Conservation (phyloP, 2,329 filamentous ascomycete genomes). For the Alternaria consortialis region DNA sequence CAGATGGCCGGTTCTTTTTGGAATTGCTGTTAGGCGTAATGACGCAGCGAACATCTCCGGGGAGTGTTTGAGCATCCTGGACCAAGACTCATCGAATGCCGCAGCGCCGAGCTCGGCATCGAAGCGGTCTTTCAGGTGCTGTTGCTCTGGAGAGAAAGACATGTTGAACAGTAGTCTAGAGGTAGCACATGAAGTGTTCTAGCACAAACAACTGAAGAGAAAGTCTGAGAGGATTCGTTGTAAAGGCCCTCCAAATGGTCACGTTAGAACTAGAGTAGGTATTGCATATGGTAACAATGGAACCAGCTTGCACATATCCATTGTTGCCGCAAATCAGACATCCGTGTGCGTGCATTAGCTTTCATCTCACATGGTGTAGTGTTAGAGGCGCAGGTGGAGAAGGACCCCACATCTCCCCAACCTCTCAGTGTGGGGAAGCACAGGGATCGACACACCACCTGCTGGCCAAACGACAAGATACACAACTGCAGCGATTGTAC, state of each 20-base stretch:
- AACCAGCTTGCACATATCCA: background rate
- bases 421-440: slow-evolving; percentile 15
- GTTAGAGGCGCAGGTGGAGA: slow-evolving; percentile 11
- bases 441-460: background rate
- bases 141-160: slow-evolving; percentile 32
- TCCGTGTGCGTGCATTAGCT: background rate
- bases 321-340: background rate
- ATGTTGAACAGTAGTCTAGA: slow-evolving; percentile 7
- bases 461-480: background rate
- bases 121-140: slow-evolving; percentile 35
- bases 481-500: background rate
- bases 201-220: background rate
- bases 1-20: slow-evolving; percentile 47
- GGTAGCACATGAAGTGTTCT: too few relatives aligned
- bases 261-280: background rate
- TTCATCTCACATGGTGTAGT: background rate
- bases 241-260: too few relatives aligned
- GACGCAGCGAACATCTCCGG: slow-evolving; percentile 44
- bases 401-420: slow-evolving; percentile 22
- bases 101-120: slow-evolving; percentile 32
- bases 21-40: slow-evolving; percentile 38
- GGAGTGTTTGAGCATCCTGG: slow-evolving; percentile 34
- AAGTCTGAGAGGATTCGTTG: background rate
- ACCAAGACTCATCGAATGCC: slow-evolving; percentile 41
- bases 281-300: background rate